Percentiles rank a stretch among this genome's conserved stretches.
phyloP scores from a whole-genome alignment of 192 early-diverging fungal genomes.

The Glomus cerebriforme region DNA sequence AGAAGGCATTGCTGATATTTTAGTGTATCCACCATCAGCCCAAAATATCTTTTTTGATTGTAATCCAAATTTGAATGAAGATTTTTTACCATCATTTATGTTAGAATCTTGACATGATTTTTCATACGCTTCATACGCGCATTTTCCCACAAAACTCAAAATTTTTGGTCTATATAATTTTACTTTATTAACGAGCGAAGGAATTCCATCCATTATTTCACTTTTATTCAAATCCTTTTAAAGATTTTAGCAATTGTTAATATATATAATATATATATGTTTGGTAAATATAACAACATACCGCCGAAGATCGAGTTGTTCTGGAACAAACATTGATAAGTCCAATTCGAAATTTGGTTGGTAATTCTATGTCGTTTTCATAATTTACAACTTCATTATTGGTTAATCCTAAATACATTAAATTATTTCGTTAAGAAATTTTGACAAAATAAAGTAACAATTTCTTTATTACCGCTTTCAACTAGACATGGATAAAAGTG shows the following conservation, averaged over 20 bases:
- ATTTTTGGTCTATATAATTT: conserved; percentile 55
- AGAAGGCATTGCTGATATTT: conserved; percentile 13
- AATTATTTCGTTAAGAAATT: conserved; percentile 42
- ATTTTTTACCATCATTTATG: background rate
- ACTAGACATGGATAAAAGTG: conserved; percentile 74
- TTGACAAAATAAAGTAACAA: background rate
- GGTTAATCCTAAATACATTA: conserved; percentile 4
- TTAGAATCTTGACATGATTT: background rate
- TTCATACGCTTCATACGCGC: conserved; percentile 65
- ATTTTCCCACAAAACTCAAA: conserved; percentile 71
- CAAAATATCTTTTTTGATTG: conserved; percentile 8
- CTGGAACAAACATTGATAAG: conserved; percentile 67
- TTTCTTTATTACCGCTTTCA: conserved; percentile 47
- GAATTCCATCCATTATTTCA: conserved; percentile 64
- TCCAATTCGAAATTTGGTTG: conserved; percentile 56
- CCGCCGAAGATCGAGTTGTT: conserved; percentile 47
- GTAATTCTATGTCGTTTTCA: conserved; percentile 54
- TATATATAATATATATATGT: background rate
- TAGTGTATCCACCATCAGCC: background rate
- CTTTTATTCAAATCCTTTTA: conserved; percentile 51
- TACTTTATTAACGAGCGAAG: conserved; percentile 64
- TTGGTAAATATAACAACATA: too few species aligned
- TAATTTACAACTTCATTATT: conserved; percentile 47
- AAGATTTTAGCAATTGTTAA: background rate
- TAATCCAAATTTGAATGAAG: conserved; percentile 10